phyloP scores from a whole-genome alignment of 768 basidiomycete species.

The Suillus variegatus region DNA sequence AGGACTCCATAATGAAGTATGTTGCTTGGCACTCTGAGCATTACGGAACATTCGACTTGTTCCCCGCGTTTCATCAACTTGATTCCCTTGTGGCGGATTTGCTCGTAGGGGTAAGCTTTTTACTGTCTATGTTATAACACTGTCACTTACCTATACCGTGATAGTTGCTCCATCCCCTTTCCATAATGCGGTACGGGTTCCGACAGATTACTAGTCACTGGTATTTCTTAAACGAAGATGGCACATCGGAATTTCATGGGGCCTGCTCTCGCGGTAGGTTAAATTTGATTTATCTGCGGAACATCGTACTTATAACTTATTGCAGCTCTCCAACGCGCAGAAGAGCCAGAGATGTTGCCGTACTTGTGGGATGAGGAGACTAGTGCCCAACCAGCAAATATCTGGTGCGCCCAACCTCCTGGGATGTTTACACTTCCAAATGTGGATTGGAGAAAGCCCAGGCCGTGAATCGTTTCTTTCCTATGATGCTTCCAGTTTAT shows the following conservation, averaged over 20 bases:
- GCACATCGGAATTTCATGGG: slow-evolving; percentile 25
- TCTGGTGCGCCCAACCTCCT: background rate
- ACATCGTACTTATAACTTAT: background rate
- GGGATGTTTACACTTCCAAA: background rate
- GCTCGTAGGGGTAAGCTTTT: slow-evolving; percentile 31
- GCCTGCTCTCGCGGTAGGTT: slow-evolving; percentile 22
- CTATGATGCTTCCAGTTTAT: background rate
- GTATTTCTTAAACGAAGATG: slow-evolving; percentile 11
- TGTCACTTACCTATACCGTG: background rate
- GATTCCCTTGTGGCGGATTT: slow-evolving; percentile 25
- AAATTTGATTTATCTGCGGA: background rate
- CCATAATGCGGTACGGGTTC: background rate
- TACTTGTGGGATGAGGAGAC: background rate
- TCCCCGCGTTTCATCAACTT: slow-evolving; percentile 26
- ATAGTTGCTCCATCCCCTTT: background rate
- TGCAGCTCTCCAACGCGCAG: slow-evolving; percentile 1
- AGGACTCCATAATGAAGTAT: slow-evolving; percentile 23
- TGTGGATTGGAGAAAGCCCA: background rate
- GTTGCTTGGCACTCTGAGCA: slow-evolving; percentile 19
- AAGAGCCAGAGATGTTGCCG: background rate
- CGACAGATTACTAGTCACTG: background rate
- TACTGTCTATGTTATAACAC: background rate
- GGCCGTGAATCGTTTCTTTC: background rate
- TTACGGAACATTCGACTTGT: slow-evolving; percentile 15
- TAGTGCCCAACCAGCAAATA: background rate